Percentiles rank a stretch among this genome's conserved stretches.
phyloP scores from a whole-genome alignment of 2,329 filamentous ascomycete genomes.

The Eurotiales sp. region DNA sequence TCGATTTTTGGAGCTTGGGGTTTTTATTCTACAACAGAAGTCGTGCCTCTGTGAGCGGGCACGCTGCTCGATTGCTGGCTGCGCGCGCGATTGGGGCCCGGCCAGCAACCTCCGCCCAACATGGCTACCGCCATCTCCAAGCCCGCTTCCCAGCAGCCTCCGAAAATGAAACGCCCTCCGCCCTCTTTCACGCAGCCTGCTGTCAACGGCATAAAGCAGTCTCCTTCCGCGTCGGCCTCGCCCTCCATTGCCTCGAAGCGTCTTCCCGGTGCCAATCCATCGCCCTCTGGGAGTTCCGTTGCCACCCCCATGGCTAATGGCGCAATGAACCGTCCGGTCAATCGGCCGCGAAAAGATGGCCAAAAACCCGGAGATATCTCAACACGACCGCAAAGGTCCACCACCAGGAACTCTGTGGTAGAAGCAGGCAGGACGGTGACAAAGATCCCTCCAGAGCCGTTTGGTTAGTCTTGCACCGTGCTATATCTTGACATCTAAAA shows the following conservation, averaged over 20 bases:
- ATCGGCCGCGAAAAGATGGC: slow-evolving; percentile 58
- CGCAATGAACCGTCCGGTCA: slow-evolving; percentile 34
- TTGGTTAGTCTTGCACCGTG: slow-evolving; percentile 38
- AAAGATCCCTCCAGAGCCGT: slow-evolving; percentile 43
- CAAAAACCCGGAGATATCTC: slow-evolving; percentile 35
- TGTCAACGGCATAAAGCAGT: slow-evolving; percentile 52
- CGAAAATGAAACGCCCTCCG: slow-evolving; percentile 66
- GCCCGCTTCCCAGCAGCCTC: slow-evolving; percentile 37
- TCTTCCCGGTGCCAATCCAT: slow-evolving; percentile 52
- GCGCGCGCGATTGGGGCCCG: slow-evolving; percentile 10
- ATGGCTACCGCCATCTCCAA: slow-evolving; percentile 46
- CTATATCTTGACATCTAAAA: not conserved
- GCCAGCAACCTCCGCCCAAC: slow-evolving; percentile 17
- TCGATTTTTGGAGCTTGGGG: slow-evolving; percentile 33
- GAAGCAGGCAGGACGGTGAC: slow-evolving; percentile 31
- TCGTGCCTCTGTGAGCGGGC: slow-evolving; percentile 24
- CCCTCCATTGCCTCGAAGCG: slow-evolving; percentile 53
- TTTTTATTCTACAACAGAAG: slow-evolving; percentile 25
- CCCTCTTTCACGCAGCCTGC: slow-evolving; percentile 62
- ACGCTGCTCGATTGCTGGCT: slow-evolving; percentile 18
- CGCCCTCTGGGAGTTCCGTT: slow-evolving; percentile 42
- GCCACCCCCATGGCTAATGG: slow-evolving; percentile 43
- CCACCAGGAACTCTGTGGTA: slow-evolving; percentile 28
- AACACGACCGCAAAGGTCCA: slow-evolving; percentile 30
- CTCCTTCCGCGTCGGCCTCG: slow-evolving; percentile 59